phyloP scores from a whole-genome alignment of 2,329 filamentous ascomycete genomes.

The Ceratocystis ficicola region DNA sequence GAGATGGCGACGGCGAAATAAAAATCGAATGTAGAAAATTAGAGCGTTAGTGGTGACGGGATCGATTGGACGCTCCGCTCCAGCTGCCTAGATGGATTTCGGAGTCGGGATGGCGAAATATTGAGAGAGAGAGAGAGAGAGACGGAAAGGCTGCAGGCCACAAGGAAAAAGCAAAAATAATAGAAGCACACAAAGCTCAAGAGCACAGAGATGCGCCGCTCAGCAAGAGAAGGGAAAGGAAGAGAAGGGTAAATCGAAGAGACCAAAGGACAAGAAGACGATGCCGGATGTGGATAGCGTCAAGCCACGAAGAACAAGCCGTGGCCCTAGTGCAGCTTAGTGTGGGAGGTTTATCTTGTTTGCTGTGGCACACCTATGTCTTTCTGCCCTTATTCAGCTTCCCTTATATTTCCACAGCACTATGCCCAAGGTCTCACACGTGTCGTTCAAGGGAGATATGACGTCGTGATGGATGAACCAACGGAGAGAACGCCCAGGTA shows the following conservation, averaged over 20 bases:
- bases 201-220: neutral
- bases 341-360: neutral
- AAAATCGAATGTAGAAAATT: neutral
- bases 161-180: neutral
- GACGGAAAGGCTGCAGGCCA: neutral
- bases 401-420: neutral
- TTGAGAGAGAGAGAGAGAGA: neutral
- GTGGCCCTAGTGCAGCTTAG: neutral
- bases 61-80: neutral
- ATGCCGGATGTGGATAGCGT: constrained; percentile 6
- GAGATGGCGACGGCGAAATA: neutral
- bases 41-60: neutral
- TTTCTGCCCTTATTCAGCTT: neutral
- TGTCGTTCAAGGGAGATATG: constrained; percentile 4
- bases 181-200: neutral
- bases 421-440: constrained; percentile 7
- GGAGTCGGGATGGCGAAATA: neutral
- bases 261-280: neutral
- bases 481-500: neutral
- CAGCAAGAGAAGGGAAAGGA: neutral
- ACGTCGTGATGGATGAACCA: neutral
- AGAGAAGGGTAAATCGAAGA: neutral
- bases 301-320: neutral
- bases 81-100: neutral
- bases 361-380: neutral